These are phyloP conservation scores for Piromyces finnis DNA, from an alignment of 192 early-diverging fungal genomes.

Conservation along the genomic window DNA sequence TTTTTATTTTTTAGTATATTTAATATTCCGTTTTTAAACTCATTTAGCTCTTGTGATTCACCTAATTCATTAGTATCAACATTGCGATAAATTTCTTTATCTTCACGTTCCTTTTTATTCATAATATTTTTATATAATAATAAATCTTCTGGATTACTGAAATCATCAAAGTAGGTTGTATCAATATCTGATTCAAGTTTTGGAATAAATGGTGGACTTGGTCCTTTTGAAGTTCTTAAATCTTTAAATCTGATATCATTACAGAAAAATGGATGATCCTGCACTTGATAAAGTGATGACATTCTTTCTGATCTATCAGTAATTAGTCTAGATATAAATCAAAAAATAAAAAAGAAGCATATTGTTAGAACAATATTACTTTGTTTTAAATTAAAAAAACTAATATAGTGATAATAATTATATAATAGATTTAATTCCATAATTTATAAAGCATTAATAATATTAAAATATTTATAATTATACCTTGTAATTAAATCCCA, in stretches of 20 bases:
- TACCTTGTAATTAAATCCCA: constrained; percentile 54
- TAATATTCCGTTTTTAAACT: neutral
- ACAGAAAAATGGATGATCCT: neutral
- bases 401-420: too few species aligned
- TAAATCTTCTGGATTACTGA: neutral
- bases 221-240: neutral
- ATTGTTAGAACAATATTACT: too few species aligned
- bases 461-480: too few species aligned
- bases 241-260: neutral
- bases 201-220: neutral
- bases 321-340: neutral
- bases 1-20: neutral
- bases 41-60: neutral
- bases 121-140: neutral
- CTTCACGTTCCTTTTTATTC: neutral
- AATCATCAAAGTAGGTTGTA: neutral
- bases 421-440: too few species aligned
- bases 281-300: neutral
- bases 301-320: neutral
- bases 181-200: neutral
- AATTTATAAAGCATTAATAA: too few species aligned
- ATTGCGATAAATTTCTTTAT: too few species aligned
- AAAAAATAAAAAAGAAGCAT: too few species aligned
- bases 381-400: too few species aligned
- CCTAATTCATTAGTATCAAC: neutral